Evolutionary conservation across 2,329 filamentous ascomycete genomes (phyloP), one percentile per base, ranked within the genome.

Genomic region (Colletotrichum tropicicola): DNA sequence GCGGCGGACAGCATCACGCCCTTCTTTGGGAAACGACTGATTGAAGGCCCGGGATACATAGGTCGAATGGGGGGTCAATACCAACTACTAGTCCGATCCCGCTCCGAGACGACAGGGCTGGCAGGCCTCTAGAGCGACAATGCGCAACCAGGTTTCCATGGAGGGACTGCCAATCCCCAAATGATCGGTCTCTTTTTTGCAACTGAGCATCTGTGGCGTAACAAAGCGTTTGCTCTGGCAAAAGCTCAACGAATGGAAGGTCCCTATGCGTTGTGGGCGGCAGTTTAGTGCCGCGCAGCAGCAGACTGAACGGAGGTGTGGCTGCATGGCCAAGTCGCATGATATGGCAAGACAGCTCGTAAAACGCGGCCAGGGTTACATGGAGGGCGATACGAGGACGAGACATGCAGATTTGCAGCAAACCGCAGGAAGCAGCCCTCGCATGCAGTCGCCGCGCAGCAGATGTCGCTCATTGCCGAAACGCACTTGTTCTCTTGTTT

Each of bases 371-470:
- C 32, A 53, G 49, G 60, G 56, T 59, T 55, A 49, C 57, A 55
- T 55, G 49, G 57, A 65, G 21, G 23, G 44, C 32, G 57, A 65
- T 65, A 65, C 61, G 61, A 65, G 61, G 49, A 44, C 61, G 23
- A 56, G 35, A 61, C 61, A 51, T 65, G 57, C 49, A 51, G 43
- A 37, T 32, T 4, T 61, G 49, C 56, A 54, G 60, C 48, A 60
- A 43, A 35, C 47, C 59, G 32, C 56, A 48, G 32, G 19, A 45
- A 41, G 39, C 27, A 28, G 25, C 10, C 44, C 17, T 23, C 17
- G 32, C 52, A 49, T 28, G 9, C 23, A 21, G 28, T n/a, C 28
- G 30, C 13, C 28, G 45, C 39, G 35, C 15, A 55, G 37, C n/a
- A 41, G 13, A 23, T 49, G 12, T 64, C n/a, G 10, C 41, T n/a